Conservation (phyloP, 768 basidiomycete species). For the Rhizopogon vesiculosus region DNA sequence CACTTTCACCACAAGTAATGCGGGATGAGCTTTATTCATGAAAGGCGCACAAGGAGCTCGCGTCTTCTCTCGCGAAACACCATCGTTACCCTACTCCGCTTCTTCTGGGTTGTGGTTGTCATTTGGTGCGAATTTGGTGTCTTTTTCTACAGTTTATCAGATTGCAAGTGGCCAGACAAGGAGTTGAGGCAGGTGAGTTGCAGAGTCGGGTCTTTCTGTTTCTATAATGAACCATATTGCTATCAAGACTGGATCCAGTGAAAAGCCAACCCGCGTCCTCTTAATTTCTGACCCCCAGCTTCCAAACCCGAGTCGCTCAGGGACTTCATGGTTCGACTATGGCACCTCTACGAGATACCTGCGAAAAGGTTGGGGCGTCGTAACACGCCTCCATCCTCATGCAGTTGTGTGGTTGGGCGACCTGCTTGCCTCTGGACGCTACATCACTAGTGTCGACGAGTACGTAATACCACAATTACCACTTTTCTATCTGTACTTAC, state of each 20-base stretch:
- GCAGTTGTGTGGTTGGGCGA: constrained; percentile 76
- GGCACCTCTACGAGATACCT: constrained; percentile 53
- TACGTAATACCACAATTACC: constrained; percentile 19
- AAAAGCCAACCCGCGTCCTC: constrained; percentile 50
- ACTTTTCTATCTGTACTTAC: neutral
- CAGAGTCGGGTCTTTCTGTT: constrained; percentile 2
- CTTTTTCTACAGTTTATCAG: constrained; percentile 54
- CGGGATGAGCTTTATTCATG: constrained; percentile 22
- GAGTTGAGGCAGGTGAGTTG: constrained; percentile 22
- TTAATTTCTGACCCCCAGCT: constrained; percentile 70
- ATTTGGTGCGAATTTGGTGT: constrained; percentile 63
- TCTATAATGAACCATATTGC: constrained; percentile 2
- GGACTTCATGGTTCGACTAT: constrained; percentile 37
- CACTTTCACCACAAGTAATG: constrained; percentile 14
- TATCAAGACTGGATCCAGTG: constrained; percentile 10
- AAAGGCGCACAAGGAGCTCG: constrained; percentile 21
- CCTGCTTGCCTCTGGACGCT: constrained; percentile 63
- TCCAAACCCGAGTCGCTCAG: constrained; percentile 28
- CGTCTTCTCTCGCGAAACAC: constrained; percentile 24
- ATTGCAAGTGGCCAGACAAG: constrained; percentile 58
- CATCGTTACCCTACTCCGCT: constrained; percentile 39
- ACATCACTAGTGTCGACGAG: constrained; percentile 45
- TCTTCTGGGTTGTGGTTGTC: constrained; percentile 51
- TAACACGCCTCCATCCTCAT: constrained; percentile 52
- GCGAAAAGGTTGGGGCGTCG: constrained; percentile 67